Evolutionary conservation across 2,329 filamentous ascomycete species (phyloP), one percentile per base, ranked within the genome.

Genomic region (Dactylonectria macrodidyma): DNA sequence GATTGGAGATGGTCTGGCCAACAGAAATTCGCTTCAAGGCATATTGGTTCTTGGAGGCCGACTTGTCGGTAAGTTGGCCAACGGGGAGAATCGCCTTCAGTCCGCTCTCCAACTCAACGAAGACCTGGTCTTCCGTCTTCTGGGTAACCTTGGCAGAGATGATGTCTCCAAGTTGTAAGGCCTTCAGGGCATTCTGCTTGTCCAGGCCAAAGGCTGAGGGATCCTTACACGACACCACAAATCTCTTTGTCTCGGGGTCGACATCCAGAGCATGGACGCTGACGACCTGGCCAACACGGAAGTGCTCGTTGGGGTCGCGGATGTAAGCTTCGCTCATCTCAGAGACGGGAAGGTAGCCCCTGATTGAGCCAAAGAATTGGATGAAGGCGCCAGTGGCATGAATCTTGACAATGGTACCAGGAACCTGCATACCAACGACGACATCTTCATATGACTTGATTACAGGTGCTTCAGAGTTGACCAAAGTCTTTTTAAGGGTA

Each of bases 291-390:
- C 96, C 97, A 50, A 91, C 83, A 41, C 92, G 91, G 84, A 99
- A 99, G 81, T 98, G 95, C 76, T 97, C 91, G 52, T 89, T 90
- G 5, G 96, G 95, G 76, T 98, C 93, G 73, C 92, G 89, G 76
- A 99, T 98, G 78, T 92, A 98, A 11, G 95, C 95, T 79, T 99
- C 96, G 79, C 96, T 98, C 96, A 99, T 99, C 81, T 99, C 95
- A 1, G 93, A 93, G 1, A 97, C 91, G 2, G 96, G 96, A 62
- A 99, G 86, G 84, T 97, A 99, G 9, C 93, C 97, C 71, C 90
- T 90, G 22, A 99, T 86, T 9, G 86, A 83, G 19, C 94, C 94
- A 76, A 97, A 99, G 81, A 98, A 99, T 78, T 97, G 94, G 60
- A 99, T 92, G 19, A 95, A 90, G 11, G 96, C 96, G 66, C 96